phyloP scores from a whole-genome alignment of 2,329 filamentous ascomycete species.

The Exophiala xenobiotica region DNA sequence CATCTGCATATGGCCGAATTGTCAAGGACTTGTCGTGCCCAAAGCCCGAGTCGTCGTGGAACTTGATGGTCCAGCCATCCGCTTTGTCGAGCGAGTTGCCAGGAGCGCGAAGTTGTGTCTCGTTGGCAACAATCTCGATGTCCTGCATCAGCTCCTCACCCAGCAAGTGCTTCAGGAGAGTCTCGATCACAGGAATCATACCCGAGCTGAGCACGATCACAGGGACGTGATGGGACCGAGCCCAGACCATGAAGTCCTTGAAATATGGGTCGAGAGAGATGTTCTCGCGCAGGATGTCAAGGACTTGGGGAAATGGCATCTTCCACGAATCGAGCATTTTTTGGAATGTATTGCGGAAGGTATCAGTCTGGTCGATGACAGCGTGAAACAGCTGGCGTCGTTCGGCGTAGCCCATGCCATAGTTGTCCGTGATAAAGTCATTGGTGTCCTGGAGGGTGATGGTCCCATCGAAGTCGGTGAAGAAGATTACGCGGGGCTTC shows the following conservation, averaged over 20 bases:
- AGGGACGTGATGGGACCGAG: constrained; percentile 76
- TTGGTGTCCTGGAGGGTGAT: constrained; percentile 75
- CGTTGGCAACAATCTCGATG: constrained; percentile 88
- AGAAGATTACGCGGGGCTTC: constrained; percentile 91
- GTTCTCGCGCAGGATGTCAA: constrained; percentile 73
- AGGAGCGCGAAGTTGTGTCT: constrained; percentile 63
- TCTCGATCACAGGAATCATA: constrained; percentile 88
- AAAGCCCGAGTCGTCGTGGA: constrained; percentile 76
- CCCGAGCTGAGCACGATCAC: constrained; percentile 89
- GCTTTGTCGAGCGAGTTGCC: constrained; percentile 75
- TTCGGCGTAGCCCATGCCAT: constrained; percentile 74
- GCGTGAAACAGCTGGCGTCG: constrained; percentile 73
- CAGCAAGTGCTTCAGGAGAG: constrained; percentile 74
- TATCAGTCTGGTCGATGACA: constrained; percentile 64
- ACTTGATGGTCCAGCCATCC: constrained; percentile 83
- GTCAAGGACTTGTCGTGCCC: constrained; percentile 97
- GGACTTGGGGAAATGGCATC: constrained; percentile 77
- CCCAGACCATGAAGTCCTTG: constrained; percentile 83
- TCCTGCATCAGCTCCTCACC: constrained; percentile 70
- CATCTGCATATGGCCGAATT: constrained; percentile 76
- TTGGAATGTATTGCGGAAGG: constrained; percentile 66
- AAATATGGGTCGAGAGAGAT: constrained; percentile 89
- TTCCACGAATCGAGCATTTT: constrained; percentile 89
- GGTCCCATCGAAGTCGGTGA: constrained; percentile 97
- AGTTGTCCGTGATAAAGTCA: constrained; percentile 78